Percentiles rank a stretch among this genome's conserved stretches.
Conservation (phyloP, 805 yeast species). For the Kurtzmaniella cleridarum region DNA sequence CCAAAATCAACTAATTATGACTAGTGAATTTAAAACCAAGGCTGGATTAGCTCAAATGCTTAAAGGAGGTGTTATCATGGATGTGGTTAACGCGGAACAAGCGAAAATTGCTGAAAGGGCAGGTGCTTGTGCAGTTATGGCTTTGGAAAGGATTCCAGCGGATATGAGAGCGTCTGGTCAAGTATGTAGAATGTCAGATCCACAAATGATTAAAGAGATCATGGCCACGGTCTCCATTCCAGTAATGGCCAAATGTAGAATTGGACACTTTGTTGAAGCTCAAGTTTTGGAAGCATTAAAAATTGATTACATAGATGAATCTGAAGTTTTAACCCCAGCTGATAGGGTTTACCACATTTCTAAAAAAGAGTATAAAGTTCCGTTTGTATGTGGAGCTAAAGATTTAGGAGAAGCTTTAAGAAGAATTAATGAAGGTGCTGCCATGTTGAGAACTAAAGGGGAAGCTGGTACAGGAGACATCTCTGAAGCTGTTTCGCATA, state of each 20-base stretch:
- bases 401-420: slow-evolving; percentile 79
- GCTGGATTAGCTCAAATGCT: slow-evolving; percentile 84
- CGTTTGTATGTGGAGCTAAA: slow-evolving; percentile 82
- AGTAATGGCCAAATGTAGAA: slow-evolving; percentile 83
- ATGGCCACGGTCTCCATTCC: slow-evolving; percentile 67
- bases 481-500: slow-evolving; percentile 75
- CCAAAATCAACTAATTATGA: slow-evolving; percentile 10
- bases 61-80: slow-evolving; percentile 73
- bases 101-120: slow-evolving; percentile 76
- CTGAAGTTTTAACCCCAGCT: slow-evolving; percentile 81
- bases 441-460: slow-evolving; percentile 83
- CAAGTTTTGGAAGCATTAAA: slow-evolving; percentile 67
- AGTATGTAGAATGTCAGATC: slow-evolving; percentile 84
- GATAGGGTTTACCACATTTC: slow-evolving; percentile 62
- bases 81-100: slow-evolving; percentile 75
- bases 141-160: slow-evolving; percentile 78
- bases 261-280: slow-evolving; percentile 81
- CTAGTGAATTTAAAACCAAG: slow-evolving; percentile 47
- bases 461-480: slow-evolving; percentile 90
- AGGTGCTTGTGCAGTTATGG: slow-evolving; percentile 90
- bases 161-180: slow-evolving; percentile 79
- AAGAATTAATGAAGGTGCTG: slow-evolving; percentile 77
- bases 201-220: slow-evolving; percentile 68
- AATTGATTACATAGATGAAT: slow-evolving; percentile 78
- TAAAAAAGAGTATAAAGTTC: slow-evolving; percentile 58